These are phyloP conservation scores for Pseudogymnoascus sp. DNA, from an alignment of 2,329 filamentous ascomycete species.

Conservation along the genomic window DNA sequence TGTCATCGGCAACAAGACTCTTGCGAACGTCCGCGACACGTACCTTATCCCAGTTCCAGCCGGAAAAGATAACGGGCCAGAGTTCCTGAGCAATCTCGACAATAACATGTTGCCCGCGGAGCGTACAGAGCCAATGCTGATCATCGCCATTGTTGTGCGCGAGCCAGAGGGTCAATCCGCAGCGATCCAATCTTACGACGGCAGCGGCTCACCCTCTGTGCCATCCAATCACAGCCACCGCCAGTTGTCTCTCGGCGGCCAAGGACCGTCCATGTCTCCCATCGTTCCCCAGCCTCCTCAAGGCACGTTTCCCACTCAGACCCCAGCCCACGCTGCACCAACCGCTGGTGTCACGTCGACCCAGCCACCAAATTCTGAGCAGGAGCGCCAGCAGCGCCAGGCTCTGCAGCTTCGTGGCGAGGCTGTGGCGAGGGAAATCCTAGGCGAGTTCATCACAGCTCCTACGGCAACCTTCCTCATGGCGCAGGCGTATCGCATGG, in stretches of 20 bases:
- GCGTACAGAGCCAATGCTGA: slow-evolving; percentile 65
- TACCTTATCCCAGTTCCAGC: slow-evolving; percentile 82
- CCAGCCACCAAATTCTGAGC: slow-evolving; percentile 19
- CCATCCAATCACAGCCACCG: slow-evolving; percentile 32
- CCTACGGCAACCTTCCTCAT: slow-evolving; percentile 63
- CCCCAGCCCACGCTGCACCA: slow-evolving; percentile 15
- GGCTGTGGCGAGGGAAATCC: slow-evolving; percentile 50
- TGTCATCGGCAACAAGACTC: slow-evolving; percentile 65
- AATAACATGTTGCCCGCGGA: slow-evolving; percentile 70
- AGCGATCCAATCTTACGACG: slow-evolving; percentile 18
- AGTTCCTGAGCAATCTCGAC: slow-evolving; percentile 82
- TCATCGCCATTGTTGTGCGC: slow-evolving; percentile 79
- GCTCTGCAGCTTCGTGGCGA: slow-evolving; percentile 44
- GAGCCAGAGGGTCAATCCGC: slow-evolving; percentile 35
- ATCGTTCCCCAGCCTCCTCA: slow-evolving; percentile 35
- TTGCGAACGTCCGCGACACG: slow-evolving; percentile 74
- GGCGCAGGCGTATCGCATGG: slow-evolving; percentile 59
- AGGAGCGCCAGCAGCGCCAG: slow-evolving; percentile 30
- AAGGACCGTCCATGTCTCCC: slow-evolving; percentile 44
- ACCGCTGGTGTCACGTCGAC: slow-evolving; percentile 26
- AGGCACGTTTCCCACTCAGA: slow-evolving; percentile 15
- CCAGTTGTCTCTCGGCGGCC: slow-evolving; percentile 41
- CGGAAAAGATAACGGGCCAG: slow-evolving; percentile 58
- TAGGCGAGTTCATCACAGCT: slow-evolving; percentile 52
- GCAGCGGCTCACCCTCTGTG: slow-evolving; percentile 27